Base-by-base conservation (phyloP, 495 filamentous ascomycete species). In the Thermochaetoides thermophila region DNA sequence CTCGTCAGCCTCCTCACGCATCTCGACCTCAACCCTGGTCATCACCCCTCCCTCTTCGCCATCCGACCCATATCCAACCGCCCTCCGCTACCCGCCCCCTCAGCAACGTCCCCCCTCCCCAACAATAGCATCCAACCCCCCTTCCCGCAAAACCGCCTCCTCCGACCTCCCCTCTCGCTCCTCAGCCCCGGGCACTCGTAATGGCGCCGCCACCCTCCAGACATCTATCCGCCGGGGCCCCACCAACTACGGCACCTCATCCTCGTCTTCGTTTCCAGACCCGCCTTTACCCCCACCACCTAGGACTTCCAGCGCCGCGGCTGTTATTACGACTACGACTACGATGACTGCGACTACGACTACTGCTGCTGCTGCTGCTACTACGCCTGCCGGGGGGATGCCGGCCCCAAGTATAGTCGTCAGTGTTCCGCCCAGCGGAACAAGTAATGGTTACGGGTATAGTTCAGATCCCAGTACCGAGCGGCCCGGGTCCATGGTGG, bases 31-130 rank as follows among this genome's bases (percentile, higher is more conserved):
- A 4, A 34, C 33, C 20, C 20, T 32, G 2, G 14, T 45, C 21
- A 35, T 37, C 38, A 45, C 38, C 1, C 37, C 42, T 1, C 42
- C 42, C 5, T 35, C 42, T 4, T 45, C 42, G 1, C 37, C 42
- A 8, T 17, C 31, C 14, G 37, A 44, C 15, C 10, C 17, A 0
- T 17, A 17, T 11, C n/a, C 25, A 3, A 15, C 29, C 17, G 16
- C 20, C 9, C 17, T n/a, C 9, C 9, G 19, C n/a, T 21, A 10
- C 11, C 27, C 15, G 15, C 27, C 32, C 18, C 1, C 19, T 7
- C 12, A 13, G 9, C 29, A 18, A 7, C 31, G 7, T 13, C 20
- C 21, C 6, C 35, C 15, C n/a, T 32, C 31, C 21, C 39, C 15
- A 27, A 15, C 1, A 28, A 27, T n/a, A 32, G 27, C 38, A 24